Evolutionary conservation across 331 rosid species (phyloP).

Genomic region (Quercus tomentella): DNA sequence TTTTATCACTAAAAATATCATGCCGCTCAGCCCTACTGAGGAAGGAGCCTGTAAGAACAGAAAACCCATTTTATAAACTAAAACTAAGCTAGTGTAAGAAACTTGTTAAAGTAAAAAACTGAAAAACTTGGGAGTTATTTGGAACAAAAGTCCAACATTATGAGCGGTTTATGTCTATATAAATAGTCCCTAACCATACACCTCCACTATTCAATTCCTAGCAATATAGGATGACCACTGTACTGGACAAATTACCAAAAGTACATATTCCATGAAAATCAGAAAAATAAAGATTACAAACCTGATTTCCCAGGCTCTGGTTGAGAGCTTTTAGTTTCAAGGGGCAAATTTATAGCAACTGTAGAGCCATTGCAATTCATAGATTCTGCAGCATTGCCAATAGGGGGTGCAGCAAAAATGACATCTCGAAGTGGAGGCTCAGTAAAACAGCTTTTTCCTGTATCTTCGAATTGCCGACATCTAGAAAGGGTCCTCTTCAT

Average conservation of each 20-base stretch:
- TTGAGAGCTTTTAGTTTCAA: constrained; percentile 30
- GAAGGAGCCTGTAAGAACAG: constrained; percentile 50
- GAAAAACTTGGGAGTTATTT: neutral
- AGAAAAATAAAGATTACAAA: constrained; percentile 13
- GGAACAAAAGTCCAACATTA: neutral
- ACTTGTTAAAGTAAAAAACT: neutral
- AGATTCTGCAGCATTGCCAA: constrained; percentile 31
- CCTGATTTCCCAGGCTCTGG: constrained; percentile 35
- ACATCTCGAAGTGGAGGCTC: constrained; percentile 60
- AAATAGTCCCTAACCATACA: neutral
- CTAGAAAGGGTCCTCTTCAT: constrained; percentile 80
- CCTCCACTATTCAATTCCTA: neutral
- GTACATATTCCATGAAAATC: neutral
- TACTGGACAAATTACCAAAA: constrained; percentile 14
- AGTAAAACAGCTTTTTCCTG: constrained; percentile 68
- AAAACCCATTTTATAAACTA: constrained; percentile 4
- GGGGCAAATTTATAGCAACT: constrained; percentile 25
- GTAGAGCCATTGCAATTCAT: constrained; percentile 7
- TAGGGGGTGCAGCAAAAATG: constrained; percentile 43
- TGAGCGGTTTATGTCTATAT: neutral
- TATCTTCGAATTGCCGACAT: constrained; percentile 62
- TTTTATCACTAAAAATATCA: constrained; percentile 27
- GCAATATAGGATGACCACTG: constrained; percentile 1
- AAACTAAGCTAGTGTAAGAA: neutral
- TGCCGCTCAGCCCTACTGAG: constrained; percentile 33